Evolutionary conservation across 1,284 basidiomycete genomes (phyloP), one percentile per base, ranked within the genome.

Genomic region (Schizophyllum commune): DNA sequence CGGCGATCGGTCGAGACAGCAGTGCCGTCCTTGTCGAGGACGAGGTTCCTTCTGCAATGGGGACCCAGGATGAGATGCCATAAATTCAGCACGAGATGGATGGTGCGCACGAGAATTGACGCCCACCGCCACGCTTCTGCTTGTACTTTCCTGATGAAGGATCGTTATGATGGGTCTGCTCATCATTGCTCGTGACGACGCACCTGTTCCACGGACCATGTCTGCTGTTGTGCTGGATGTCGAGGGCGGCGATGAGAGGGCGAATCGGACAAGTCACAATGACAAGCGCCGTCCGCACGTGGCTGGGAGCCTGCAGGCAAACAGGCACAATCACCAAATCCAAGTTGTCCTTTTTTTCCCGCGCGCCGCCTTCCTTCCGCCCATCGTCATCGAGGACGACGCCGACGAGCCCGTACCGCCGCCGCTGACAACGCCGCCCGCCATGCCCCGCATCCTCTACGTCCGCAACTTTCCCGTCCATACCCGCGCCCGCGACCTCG

Each of bases 101-200:
- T 5, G 20, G 22, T 22, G 63, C 74, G 62, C 70, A 89, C 81
- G 88, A 91, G 72, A 92, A 92, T 68, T 76, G 83, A 66, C 93
- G 84, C 60, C 93, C 93, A 55, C 93, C 93, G 63, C 93, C 93
- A 59, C 93, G 90, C 69, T 89, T 89, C 63, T 85, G 80, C 81
- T 94, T 94, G 78, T 85, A 92, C 75, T 91, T 93, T 64, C 88
- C 86, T 87, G 66, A 13, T 54, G 9, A 32, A 32, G 55, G 55
- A 61, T 57, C 34, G 34, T 39, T 34, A 58, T 39, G 19, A 58
- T 34, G 57, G 33, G 54, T n/a, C 32, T 57, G 22, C n/a, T 9
- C 51, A 52, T n/a, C 13, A 27, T 54, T 21, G 21, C 3, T 17
- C 1, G 32, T 11, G 17, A 32, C 20, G 21, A 61, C 74, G 64